Conservation (phyloP, 1,139 yeast genomes). For the Debaryomycetaceae sp. region DNA sequence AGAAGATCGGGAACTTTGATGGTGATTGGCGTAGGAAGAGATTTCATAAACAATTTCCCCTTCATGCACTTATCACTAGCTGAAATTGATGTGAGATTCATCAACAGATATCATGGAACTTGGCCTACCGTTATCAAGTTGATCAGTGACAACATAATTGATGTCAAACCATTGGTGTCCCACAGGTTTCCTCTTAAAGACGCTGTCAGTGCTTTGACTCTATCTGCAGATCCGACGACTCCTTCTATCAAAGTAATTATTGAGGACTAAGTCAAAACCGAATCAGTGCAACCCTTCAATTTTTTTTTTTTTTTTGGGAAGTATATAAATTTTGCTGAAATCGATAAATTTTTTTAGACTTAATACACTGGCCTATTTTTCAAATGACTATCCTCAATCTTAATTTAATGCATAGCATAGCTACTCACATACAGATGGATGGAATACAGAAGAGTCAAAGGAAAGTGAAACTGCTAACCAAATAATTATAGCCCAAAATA, state of each 20-base stretch:
- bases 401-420: too few relatives aligned
- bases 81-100: conserved; percentile 35
- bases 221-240: conserved; percentile 20
- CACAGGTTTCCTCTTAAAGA: conserved; percentile 23
- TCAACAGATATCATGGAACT: conserved; percentile 35
- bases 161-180: conserved; percentile 24
- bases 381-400: too few relatives aligned
- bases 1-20: conserved; percentile 31
- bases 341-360: too few relatives aligned
- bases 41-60: conserved; percentile 31
- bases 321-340: too few relatives aligned
- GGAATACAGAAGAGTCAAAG: too few relatives aligned
- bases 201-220: conserved; percentile 22
- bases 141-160: conserved; percentile 21
- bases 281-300: too few relatives aligned
- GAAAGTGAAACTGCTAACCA: too few relatives aligned
- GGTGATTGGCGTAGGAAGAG: conserved; percentile 35
- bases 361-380: too few relatives aligned
- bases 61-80: conserved; percentile 38
- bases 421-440: too few relatives aligned
- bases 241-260: conserved; percentile 10
- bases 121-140: conserved; percentile 31
- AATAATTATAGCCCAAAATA: too few relatives aligned
- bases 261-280: conserved; percentile 6
- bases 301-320: too few relatives aligned